phyloP scores from a whole-genome alignment of 1,284 basidiomycete species.

The Puccinia triticina region DNA sequence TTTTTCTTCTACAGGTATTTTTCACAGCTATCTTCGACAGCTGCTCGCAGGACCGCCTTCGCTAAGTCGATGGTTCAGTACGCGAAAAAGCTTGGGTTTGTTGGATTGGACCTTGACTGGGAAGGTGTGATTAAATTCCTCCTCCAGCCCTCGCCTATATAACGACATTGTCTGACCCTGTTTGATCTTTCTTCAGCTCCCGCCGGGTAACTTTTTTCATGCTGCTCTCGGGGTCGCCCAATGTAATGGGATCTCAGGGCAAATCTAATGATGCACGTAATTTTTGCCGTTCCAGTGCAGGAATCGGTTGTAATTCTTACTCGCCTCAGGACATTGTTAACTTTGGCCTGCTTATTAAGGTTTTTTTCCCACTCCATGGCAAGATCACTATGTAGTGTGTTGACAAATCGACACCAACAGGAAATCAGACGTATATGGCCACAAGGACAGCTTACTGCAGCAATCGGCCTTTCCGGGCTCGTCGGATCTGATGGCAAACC shows the following conservation, averaged over 20 bases:
- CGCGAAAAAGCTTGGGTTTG: slow-evolving; percentile 34
- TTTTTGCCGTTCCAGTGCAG: neutral
- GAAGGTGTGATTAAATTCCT: slow-evolving; percentile 19
- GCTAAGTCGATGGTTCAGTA: slow-evolving; percentile 20
- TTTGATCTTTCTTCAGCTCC: slow-evolving; percentile 3
- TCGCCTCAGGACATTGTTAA: slow-evolving; percentile 7
- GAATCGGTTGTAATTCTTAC: slow-evolving; percentile 24
- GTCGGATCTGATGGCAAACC: slow-evolving; percentile 21
- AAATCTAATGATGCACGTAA: neutral
- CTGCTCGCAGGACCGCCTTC: neutral
- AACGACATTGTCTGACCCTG: neutral
- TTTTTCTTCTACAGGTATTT: slow-evolving; percentile 12
- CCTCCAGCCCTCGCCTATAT: too few species aligned
- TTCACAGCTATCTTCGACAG: slow-evolving; percentile 18
- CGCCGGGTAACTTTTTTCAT: neutral
- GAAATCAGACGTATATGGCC: slow-evolving; percentile 43
- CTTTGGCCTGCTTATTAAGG: slow-evolving; percentile 31
- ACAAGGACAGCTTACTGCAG: slow-evolving; percentile 7
- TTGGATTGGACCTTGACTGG: slow-evolving; percentile 38
- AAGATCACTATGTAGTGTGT: neutral
- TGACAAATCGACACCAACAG: neutral
- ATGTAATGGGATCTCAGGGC: neutral
- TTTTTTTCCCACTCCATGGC: neutral
- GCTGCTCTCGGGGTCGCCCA: too few species aligned
- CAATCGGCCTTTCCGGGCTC: slow-evolving; percentile 22